A percentile compares a stretch with the other conserved stretches of the same genome.
Conservation (phyloP, 2,329 filamentous ascomycete genomes). For the Colletotrichum viniferum region DNA sequence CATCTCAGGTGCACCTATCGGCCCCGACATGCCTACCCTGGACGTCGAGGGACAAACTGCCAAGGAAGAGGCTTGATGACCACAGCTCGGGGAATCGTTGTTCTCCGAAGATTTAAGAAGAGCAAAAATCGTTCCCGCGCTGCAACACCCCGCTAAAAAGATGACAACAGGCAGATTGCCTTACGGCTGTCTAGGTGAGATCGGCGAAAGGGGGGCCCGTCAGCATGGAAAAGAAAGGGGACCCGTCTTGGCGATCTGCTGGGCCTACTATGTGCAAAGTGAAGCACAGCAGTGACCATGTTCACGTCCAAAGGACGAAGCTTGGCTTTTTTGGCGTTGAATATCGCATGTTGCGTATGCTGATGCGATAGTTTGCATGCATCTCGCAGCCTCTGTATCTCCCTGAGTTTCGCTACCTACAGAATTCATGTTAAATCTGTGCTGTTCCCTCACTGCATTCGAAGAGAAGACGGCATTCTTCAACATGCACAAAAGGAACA, state of each 20-base stretch:
- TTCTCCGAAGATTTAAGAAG: neutral
- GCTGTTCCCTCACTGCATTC: neutral
- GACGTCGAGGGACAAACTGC: neutral
- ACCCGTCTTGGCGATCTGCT: conserved; percentile 6
- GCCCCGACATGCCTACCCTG: neutral
- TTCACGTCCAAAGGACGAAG: neutral
- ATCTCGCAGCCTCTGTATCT: neutral
- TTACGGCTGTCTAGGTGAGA: neutral
- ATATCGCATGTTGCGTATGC: neutral
- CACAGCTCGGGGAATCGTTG: neutral
- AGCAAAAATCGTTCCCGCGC: neutral
- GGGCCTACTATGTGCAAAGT: neutral
- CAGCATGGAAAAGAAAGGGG: neutral
- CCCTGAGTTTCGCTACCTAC: fast-evolving
- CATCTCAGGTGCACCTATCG: neutral
- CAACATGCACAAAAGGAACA: neutral
- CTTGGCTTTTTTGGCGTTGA: neutral
- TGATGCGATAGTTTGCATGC: neutral
- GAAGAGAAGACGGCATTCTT: neutral
- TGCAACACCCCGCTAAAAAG: neutral
- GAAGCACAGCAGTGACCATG: neutral
- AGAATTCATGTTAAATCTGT: neutral
- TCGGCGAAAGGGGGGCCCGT: neutral
- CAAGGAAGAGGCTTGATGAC: neutral
- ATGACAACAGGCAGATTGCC: neutral